Conservation (phyloP, 805 yeast genomes). For the Zygoascus ofunaensis region DNA sequence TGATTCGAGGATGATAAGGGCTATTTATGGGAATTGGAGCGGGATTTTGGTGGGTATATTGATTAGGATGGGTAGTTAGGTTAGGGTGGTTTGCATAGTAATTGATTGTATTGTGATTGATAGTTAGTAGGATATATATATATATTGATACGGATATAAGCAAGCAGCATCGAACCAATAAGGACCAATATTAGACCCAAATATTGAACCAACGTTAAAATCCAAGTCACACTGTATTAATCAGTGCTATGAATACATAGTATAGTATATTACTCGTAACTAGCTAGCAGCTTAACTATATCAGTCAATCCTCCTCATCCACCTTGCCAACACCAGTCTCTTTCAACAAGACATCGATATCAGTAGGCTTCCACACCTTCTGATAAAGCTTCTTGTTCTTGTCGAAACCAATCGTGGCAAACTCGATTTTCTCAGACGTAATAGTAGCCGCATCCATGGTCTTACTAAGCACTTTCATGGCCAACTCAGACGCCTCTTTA, state of each 20-base stretch:
- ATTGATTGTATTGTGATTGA: background rate
- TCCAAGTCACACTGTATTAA: no score
- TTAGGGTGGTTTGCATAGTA: background rate
- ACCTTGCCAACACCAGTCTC: constrained; percentile 60
- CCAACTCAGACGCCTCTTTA: constrained; percentile 71
- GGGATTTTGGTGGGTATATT: no score
- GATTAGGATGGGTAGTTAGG: background rate
- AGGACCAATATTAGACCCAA: no score
- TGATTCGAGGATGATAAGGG: background rate
- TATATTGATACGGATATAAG: background rate
- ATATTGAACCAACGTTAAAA: no score
- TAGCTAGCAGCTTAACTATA: no score
- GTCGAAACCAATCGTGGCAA: constrained; percentile 61
- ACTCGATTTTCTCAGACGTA: constrained; percentile 83
- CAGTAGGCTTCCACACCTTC: constrained; percentile 71
- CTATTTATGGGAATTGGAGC: background rate
- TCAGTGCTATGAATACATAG: no score
- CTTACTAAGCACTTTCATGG: constrained; percentile 83
- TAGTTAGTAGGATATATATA: background rate
- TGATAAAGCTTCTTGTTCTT: constrained; percentile 47
- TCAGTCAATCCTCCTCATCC: constrained; percentile 42
- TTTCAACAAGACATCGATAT: constrained; percentile 65
- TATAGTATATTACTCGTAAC: no score
- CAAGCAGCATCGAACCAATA: no score
- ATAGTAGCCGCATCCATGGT: constrained; percentile 85